Base-by-base conservation (phyloP, 2,329 filamentous ascomycete species). In the Penicillium decumbens region DNA sequence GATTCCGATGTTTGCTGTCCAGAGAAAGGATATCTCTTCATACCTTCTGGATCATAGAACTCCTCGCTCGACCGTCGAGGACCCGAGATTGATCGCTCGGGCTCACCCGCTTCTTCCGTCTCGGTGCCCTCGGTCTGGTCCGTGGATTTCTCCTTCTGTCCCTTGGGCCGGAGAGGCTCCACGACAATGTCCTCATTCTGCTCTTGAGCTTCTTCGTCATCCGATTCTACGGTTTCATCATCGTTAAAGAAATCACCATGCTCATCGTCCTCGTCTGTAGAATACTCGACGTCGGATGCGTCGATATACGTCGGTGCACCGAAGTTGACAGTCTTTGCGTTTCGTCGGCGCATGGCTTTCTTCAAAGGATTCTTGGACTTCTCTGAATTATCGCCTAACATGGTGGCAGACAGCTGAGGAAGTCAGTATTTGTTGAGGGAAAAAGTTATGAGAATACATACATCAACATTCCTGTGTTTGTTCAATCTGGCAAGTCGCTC, bases 381-480 rank as follows among this genome's bases (percentile, higher is more conserved):
- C 57, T 91, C 88, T 1, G 84, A 78, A 55, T 83, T 85, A 57
- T 88, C 84, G 29, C 82, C 82, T 43, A 88, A 77, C 83, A 87
- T 87, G 0, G 82, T 84, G 32, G 83, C 82, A 46, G 84, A 85
- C 30, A 87, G 77, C 81, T 84, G 57, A 30, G 43, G 30, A 57
- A 40, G 57, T 66, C 42, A 67, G 55, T 40, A 30, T 27, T 29
- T 15, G n/a, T 33, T 43, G 15, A 4, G 20, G 44, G 32, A 5
- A n/a, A 46, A 25, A 47, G 35, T 4, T 23, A 38, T 15, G 50
- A 35, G 43, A 24, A 27, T 41, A 67, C 88, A 57, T 81, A 95
- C 90, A 75, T 98, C 93, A 62, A 97, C 91, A 66, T 98, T 98
- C 65, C 93, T 83, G 72, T 98, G 93, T 73, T 98, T 98, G 72